Conservation (phyloP, 768 basidiomycete genomes). For the Holtermanniella nyarrowii region DNA sequence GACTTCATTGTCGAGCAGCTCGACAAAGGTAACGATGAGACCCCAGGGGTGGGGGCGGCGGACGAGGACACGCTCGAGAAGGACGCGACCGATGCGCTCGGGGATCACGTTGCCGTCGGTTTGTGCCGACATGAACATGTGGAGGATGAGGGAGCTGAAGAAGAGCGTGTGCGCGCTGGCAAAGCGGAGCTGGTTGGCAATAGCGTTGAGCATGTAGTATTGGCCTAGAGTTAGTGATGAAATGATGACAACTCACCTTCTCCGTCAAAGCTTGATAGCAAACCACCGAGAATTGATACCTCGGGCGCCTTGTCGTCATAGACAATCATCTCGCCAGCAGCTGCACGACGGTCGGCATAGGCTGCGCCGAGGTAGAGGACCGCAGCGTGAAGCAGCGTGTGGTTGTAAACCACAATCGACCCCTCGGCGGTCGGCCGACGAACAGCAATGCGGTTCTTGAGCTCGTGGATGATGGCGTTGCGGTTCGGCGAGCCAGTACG, state of each 20-base stretch:
- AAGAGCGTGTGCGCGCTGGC: constrained; percentile 97
- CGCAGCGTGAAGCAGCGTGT: constrained; percentile 81
- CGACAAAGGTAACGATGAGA: constrained; percentile 82
- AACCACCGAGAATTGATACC: constrained; percentile 69
- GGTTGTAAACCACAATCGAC: constrained; percentile 54
- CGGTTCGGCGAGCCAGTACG: constrained; percentile 43
- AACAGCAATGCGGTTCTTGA: constrained; percentile 63
- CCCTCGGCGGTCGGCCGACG: constrained; percentile 43
- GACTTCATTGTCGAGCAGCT: constrained; percentile 63
- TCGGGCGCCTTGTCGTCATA: constrained; percentile 77
- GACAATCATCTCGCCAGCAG: constrained; percentile 65
- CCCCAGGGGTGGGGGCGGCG: constrained; percentile 97
- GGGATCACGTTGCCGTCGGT: constrained; percentile 50
- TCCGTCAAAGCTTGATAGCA: constrained; percentile 71
- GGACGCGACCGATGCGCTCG: constrained; percentile 49
- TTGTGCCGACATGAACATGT: constrained; percentile 53
- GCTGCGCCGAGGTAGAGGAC: constrained; percentile 95
- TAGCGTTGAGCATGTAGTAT: constrained; percentile 86
- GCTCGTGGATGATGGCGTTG: constrained; percentile 57
- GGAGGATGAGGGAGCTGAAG: constrained; percentile 83
- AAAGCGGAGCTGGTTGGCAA: constrained; percentile 89
- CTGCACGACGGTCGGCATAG: constrained; percentile 78
- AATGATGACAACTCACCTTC: constrained; percentile 57
- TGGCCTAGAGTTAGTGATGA: constrained; percentile 52
- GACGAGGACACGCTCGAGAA: constrained; percentile 87